phyloP scores from a whole-genome alignment of 305 asterid genomes.

The Solanum hybrid region DNA sequence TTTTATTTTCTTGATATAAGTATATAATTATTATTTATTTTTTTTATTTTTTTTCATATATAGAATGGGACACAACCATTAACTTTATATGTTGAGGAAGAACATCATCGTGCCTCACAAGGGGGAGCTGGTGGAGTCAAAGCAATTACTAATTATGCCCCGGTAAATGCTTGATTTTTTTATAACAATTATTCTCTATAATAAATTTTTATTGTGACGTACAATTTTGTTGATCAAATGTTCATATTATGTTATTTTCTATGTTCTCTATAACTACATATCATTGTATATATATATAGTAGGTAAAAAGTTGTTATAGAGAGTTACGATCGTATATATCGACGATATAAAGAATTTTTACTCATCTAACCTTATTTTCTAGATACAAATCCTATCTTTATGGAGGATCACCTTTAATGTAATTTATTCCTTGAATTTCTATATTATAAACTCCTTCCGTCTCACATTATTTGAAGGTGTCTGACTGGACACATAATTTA shows the following conservation, averaged over 20 bases:
- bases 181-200: too few relatives aligned
- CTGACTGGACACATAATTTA: too few relatives aligned
- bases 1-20: background rate
- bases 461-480: too few relatives aligned
- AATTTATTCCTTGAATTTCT: background rate
- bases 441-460: too few relatives aligned
- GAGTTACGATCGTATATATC: too few relatives aligned
- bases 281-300: too few relatives aligned
- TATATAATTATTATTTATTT: background rate
- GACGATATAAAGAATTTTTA: too few relatives aligned
- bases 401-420: background rate
- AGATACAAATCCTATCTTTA: background rate
- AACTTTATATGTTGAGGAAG: constrained; percentile 56
- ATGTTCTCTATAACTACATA: too few relatives aligned
- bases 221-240: too few relatives aligned
- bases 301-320: too few relatives aligned
- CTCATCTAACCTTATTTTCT: background rate
- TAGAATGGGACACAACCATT: constrained; percentile 59
- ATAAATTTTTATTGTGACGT: background rate
- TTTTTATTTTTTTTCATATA: background rate
- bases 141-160: constrained; percentile 74
- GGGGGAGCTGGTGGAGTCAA: constrained; percentile 90
- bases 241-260: background rate
- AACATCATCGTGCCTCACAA: constrained; percentile 52
- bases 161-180: constrained; percentile 26